Conservation (phyloP, 805 yeast species). For the Starmera dryadoides region DNA sequence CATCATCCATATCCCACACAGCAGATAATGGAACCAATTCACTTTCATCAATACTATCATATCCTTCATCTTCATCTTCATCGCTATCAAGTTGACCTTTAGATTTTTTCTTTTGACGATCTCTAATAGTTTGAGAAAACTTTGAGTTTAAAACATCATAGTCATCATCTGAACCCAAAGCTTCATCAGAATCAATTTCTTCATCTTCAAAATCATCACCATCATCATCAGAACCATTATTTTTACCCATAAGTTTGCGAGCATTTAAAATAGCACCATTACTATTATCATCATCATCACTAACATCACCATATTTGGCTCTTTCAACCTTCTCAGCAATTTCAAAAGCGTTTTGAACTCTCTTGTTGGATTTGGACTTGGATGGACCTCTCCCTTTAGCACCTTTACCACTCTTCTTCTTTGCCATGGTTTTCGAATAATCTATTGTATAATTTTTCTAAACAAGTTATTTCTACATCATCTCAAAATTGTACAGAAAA, state of each 20-base stretch:
- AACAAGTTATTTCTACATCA: too few species aligned
- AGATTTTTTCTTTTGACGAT: constrained; percentile 33
- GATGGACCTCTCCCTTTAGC: constrained; percentile 2
- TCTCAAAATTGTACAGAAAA: neutral
- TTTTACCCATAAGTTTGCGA: constrained; percentile 20
- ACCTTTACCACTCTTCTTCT: neutral
- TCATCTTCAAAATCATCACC: constrained; percentile 45
- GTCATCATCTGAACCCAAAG: constrained; percentile 76
- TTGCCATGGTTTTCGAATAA: neutral
- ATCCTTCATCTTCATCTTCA: constrained; percentile 52
- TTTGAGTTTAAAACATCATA: constrained; percentile 56
- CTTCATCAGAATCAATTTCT: constrained; percentile 82
- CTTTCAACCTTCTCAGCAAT: constrained; percentile 35
- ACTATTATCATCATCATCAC: constrained; percentile 26
- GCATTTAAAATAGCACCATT: constrained; percentile 33
- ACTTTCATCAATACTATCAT: constrained; percentile 68
- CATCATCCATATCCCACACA: constrained; percentile 81
- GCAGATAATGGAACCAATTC: constrained; percentile 75
- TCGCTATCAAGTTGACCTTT: constrained; percentile 24
- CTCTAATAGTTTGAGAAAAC: constrained; percentile 64
- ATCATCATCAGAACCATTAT: constrained; percentile 19
- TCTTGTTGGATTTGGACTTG: constrained; percentile 22
- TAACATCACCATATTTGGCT: constrained; percentile 23
- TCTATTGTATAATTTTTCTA: neutral
- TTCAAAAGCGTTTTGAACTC: constrained; percentile 45